Conservation (phyloP, 2,329 filamentous ascomycete genomes). For the Rutstroemia sp. region DNA sequence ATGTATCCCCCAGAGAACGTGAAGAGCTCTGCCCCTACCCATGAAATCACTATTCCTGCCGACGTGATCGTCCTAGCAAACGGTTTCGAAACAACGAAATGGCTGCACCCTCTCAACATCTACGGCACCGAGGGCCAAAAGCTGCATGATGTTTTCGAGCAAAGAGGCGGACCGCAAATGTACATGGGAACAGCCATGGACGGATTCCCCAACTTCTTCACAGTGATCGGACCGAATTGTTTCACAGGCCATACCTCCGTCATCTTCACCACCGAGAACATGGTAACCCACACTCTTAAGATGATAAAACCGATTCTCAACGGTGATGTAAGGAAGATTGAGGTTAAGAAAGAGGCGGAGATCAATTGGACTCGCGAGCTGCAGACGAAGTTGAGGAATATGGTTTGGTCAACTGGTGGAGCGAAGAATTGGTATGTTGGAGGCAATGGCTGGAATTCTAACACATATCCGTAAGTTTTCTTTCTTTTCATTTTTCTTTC, state of each 20-base stretch:
- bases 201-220: conserved; percentile 52
- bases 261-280: conserved; percentile 49
- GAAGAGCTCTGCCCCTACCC: conserved; percentile 19
- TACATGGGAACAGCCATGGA: conserved; percentile 51
- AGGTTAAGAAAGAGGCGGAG: conserved; percentile 42
- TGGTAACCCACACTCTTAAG: conserved; percentile 45
- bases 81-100: conserved; percentile 47
- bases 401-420: conserved; percentile 39
- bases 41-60: conserved; percentile 38
- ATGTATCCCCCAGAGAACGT: conserved; percentile 34
- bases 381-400: conserved; percentile 37
- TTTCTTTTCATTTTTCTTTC: too few relatives aligned
- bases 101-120: conserved; percentile 46
- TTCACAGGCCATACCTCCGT: conserved; percentile 50
- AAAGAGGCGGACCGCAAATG: conserved; percentile 47
- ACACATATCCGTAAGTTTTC: conserved; percentile 36
- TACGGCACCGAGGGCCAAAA: conserved; percentile 39
- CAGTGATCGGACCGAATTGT: conserved; percentile 52
- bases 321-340: conserved; percentile 37
- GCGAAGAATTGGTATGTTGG: conserved; percentile 43
- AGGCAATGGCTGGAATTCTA: conserved; percentile 40
- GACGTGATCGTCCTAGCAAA: conserved; percentile 52
- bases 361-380: conserved; percentile 39
- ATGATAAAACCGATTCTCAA: conserved; percentile 45
- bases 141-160: conserved; percentile 45